Percentiles rank a stretch among this genome's conserved stretches.
Evolutionary conservation across 169 alveolate genomes (phyloP).

Genomic region (Amoebophrya sp.): DNA sequence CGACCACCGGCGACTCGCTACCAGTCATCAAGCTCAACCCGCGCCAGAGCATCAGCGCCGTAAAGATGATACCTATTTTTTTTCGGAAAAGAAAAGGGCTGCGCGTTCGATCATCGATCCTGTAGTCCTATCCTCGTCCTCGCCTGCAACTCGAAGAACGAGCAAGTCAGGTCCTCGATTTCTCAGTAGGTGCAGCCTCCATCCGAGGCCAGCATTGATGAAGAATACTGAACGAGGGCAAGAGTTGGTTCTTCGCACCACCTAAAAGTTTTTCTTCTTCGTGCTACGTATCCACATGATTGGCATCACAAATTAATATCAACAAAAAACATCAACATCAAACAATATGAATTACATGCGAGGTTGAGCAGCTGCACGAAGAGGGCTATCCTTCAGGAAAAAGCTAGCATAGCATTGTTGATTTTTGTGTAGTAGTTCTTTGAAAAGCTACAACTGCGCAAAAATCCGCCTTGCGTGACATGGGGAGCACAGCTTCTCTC

Average conservation of each 20-base stretch:
- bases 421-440: too few species aligned
- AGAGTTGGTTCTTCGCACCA: background rate
- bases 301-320: too few species aligned
- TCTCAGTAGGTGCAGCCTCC: background rate
- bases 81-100: background rate
- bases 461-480: too few species aligned
- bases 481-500: too few species aligned
- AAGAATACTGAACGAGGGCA: background rate
- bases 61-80: conserved; percentile 32
- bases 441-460: too few species aligned
- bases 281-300: too few species aligned
- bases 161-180: background rate
- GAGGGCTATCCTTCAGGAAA: too few species aligned
- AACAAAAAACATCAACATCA: too few species aligned
- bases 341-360: background rate
- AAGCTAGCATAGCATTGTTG: too few species aligned
- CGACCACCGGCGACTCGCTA: conserved; percentile 87
- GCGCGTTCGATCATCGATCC: background rate
- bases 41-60: conserved; percentile 90
- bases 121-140: too few species aligned
- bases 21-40: conserved; percentile 70
- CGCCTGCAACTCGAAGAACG: too few species aligned
- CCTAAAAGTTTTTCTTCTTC: background rate
- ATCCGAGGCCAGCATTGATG: background rate
- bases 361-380: background rate